Base-by-base conservation (phyloP, 768 basidiomycete species). In the Inosperma sp. region DNA sequence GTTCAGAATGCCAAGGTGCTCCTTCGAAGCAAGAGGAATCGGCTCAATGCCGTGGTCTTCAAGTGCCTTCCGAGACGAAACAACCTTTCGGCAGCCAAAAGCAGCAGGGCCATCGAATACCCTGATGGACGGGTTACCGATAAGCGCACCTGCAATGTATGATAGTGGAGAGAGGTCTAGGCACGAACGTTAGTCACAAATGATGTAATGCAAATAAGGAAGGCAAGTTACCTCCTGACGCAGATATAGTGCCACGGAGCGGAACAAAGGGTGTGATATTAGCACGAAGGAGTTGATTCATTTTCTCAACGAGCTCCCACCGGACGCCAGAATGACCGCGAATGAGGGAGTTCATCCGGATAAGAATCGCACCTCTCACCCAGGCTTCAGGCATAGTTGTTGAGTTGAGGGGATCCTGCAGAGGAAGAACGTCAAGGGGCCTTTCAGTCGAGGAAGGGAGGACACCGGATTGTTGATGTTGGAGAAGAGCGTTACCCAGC, bases 251-350 rank as follows among this genome's bases (percentile, higher is more conserved):
- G 29, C 88, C 88, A 7, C 91, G 81, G 5, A 94, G 72, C 14
- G 91, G 91, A 14, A 94, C 86, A 13, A 92, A 66, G 0, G 88
- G 86, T 5, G 81, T 88, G 59, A 93, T 77, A 56, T 88, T 81
- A 54, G 81, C 80, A 26, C 72, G 69, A 33, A 94, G 78, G 35
- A 92, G 75, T 16, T 79, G 75, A 53, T 77, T 78, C 81, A 94
- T 90, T 60, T 83, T 82, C 64, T 88, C 76, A 51, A 93, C 79
- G 43, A 93, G 78, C 53, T 84, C 81, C 78, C 83, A 83, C 30
- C 90, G 79, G 10, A 94, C 82, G 27, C 87, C 92, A 17, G 88
- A 91, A 68, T 93, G 92, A 0, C 90, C 91, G 5, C 91, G 84
- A 48, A 91, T 82, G 35, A 94, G 80, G 4, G 88, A 91, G 67